A percentile compares a stretch with the other conserved stretches of the same genome.
Evolutionary conservation across 441 rosid genomes (phyloP).

Genomic region (Euphorbia corollata): DNA sequence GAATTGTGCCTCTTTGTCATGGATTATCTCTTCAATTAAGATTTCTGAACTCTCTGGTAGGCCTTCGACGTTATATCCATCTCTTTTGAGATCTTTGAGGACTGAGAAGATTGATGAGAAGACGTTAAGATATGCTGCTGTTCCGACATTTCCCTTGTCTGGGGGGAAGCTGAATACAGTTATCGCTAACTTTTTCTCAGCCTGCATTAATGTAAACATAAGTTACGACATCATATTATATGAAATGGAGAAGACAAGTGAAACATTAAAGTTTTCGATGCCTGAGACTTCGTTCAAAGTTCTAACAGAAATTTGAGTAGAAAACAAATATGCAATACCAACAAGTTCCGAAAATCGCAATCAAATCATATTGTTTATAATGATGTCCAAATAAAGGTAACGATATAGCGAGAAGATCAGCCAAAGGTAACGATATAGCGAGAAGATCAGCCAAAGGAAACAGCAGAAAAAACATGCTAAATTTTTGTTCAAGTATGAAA

Average conservation of each 20-base stretch:
- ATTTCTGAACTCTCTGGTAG: slow-evolving; percentile 88
- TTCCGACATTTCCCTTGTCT: slow-evolving; percentile 91
- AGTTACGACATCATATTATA: slow-evolving; percentile 13
- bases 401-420: too few relatives aligned
- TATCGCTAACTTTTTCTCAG: slow-evolving; percentile 82
- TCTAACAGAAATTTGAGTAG: too few relatives aligned
- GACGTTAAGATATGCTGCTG: slow-evolving; percentile 93
- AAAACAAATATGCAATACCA: neutral
- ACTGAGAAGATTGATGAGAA: slow-evolving; percentile 93
- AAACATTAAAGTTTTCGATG: neutral
- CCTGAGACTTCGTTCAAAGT: too few relatives aligned
- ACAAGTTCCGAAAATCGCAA: neutral
- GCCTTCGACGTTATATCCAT: slow-evolving; percentile 84
- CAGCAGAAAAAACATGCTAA: neutral
- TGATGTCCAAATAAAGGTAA: neutral
- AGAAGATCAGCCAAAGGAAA: neutral
- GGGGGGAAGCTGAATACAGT: slow-evolving; percentile 99
- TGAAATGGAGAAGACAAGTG: slow-evolving; percentile 1
- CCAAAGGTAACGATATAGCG: neutral
- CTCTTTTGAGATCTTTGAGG: slow-evolving; percentile 64
- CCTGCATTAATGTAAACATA: slow-evolving; percentile 39
- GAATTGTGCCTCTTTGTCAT: slow-evolving; percentile 95
- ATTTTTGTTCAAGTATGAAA: neutral
- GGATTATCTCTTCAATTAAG: slow-evolving; percentile 78
- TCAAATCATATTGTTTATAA: neutral